Evolutionary conservation across 345 rosid species (phyloP), one percentile per base, ranked within the genome.

Genomic region (Gossypium ekmanianum): DNA sequence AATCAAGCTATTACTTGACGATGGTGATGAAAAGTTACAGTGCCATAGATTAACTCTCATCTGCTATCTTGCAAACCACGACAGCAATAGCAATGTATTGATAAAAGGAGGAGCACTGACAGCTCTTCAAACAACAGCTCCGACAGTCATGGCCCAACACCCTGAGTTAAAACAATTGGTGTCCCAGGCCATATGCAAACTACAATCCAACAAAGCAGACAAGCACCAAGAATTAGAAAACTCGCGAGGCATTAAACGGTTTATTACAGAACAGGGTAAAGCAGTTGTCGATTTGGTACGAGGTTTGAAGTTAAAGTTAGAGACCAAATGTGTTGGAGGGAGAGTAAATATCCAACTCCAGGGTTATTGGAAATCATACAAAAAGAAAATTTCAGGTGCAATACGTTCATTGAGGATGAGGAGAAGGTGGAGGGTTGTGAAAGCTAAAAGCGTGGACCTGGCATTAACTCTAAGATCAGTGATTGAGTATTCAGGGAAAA

Each of bases 101-200:
- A 88, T 87, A 22, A 90, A 85, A 51, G 90, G 91, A n/a, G 82
- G 89, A 84, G 90, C 88, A 52, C 79, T 91, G 81, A 85, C 83
- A 43, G 90, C 85, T 10, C 90, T 94, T 0, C 91, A 91, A 81
- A 94, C 94, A 24, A 90, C 84, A 0, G 97, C 86, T 44, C 78
- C 80, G 0, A 55, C 80, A 11, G 73, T 5, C 41, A 34, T 85
- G 17, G 75, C 83, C 13, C 78, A 86, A 61, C 79, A 86, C 71
- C 86, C 82, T 27, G 88, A 94, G 54, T 73, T 92, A 81, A 81
- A 83, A 82, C 91, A 87, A 57, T 82, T 92, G 77, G 86, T 91
- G 3, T 17, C 78, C 16, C 66, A 81, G 73, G 94, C 97, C 0
- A 76, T 83, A 22, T 80, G 79, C 70, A 91, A 89, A 74, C 83